These are phyloP conservation scores for Myxozyma kluyveri DNA, from an alignment of 805 yeast species.

Conservation along the genomic window DNA sequence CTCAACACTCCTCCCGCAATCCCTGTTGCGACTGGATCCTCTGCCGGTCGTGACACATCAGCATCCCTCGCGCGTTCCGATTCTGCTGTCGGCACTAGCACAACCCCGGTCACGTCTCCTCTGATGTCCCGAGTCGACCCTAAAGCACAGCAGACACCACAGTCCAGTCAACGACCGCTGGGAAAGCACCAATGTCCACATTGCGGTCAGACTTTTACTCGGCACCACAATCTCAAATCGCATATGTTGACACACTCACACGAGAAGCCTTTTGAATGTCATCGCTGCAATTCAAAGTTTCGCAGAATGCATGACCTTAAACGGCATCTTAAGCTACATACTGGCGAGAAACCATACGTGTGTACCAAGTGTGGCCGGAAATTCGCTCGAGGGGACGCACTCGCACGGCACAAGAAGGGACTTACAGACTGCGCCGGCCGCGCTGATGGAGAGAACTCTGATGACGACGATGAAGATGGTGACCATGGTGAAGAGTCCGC, in stretches of 20 bases:
- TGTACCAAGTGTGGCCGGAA: constrained; percentile 25
- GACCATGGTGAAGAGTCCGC: constrained; percentile 8
- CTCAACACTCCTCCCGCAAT: too few species aligned
- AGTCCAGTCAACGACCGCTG: neutral
- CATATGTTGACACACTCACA: constrained; percentile 68
- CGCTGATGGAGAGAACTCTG: constrained; percentile 22
- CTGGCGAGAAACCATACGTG: constrained; percentile 67
- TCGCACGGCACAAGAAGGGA: constrained; percentile 61
- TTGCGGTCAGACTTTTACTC: constrained; percentile 63
- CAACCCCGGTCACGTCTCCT: too few species aligned
- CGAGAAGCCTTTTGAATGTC: constrained; percentile 62
- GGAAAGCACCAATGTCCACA: constrained; percentile 46
- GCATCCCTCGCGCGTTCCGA: too few species aligned
- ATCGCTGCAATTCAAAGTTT: constrained; percentile 59
- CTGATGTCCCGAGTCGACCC: too few species aligned
- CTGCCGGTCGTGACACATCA: too few species aligned
- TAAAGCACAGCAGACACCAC: too few species aligned
- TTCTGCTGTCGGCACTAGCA: too few species aligned
- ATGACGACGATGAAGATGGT: constrained; percentile 22
- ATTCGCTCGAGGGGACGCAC: constrained; percentile 64
- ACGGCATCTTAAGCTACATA: constrained; percentile 70
- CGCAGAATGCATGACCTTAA: constrained; percentile 73
- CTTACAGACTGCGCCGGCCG: constrained; percentile 39
- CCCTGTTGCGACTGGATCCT: too few species aligned
- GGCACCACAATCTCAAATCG: constrained; percentile 71